Percentiles rank a stretch among this genome's conserved stretches.
These are phyloP conservation scores for Cercophora scortea DNA, from an alignment of 495 filamentous ascomycete species.

Conservation along the genomic window DNA sequence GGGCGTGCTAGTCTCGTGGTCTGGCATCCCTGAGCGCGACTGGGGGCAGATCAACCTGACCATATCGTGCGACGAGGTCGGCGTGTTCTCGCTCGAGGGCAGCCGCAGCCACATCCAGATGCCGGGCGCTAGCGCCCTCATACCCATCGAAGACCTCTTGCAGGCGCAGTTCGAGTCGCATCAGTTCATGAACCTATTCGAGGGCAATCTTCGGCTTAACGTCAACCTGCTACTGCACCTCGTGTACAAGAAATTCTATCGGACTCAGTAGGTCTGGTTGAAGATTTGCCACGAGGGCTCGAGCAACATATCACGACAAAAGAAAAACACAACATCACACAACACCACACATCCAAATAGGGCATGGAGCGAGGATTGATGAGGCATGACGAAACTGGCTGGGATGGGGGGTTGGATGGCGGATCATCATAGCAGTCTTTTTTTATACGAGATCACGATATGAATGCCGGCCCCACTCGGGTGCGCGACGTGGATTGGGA, in stretches of 20 bases:
- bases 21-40: conserved; percentile 75
- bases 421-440: too few species aligned
- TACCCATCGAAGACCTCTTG: conserved; percentile 87
- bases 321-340: too few species aligned
- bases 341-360: too few species aligned
- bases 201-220: conserved; percentile 78
- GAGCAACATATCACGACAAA: too few species aligned
- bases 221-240: conserved; percentile 94
- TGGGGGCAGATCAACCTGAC: conserved; percentile 91
- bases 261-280: conserved; percentile 48
- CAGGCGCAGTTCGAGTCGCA: conserved; percentile 95
- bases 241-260: conserved; percentile 97
- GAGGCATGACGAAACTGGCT: too few species aligned
- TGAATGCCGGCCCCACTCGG: too few species aligned
- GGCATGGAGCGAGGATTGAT: too few species aligned
- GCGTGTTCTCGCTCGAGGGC: conserved; percentile 88
- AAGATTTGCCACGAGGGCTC: too few species aligned
- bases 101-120: conserved; percentile 92
- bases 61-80: conserved; percentile 89
- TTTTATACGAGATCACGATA: too few species aligned
- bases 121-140: conserved; percentile 81
- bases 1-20: conserved; percentile 84
- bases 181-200: conserved; percentile 91
- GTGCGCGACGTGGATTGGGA: too few species aligned
- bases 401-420: too few species aligned